A percentile compares a stretch with the other conserved stretches of the same genome.
Evolutionary conservation across 202 grass and related monocot genomes (phyloP).

Genomic region (Brachypodium distachyon): DNA sequence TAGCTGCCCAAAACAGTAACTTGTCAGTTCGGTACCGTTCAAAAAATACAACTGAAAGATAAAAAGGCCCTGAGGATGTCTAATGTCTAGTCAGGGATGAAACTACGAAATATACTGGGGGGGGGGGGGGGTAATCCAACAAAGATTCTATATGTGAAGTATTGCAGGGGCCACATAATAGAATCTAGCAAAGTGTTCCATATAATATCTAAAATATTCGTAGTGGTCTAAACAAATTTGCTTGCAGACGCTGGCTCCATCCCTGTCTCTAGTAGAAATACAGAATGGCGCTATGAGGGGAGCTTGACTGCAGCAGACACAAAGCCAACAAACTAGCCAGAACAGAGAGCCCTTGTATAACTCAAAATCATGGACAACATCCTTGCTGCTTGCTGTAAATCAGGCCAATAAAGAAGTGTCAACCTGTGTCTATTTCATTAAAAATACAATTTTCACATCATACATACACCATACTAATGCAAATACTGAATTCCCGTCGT

Average conservation of each 20-base stretch:
- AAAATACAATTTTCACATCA: not conserved
- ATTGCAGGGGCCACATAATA: no score
- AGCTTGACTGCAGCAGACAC: not conserved
- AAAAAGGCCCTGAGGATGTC: not conserved
- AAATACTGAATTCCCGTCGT: not conserved
- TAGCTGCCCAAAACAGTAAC: slow-evolving; percentile 40
- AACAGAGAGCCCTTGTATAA: not conserved
- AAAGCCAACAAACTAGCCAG: not conserved
- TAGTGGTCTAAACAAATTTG: no score
- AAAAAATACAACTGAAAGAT: not conserved
- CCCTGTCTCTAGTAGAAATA: not conserved
- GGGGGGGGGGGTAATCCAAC: no score
- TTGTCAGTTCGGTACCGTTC: not conserved
- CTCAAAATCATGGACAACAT: not conserved
- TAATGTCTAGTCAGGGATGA: not conserved
- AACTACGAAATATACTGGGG: no score
- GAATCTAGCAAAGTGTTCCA: no score
- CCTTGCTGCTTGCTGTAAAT: not conserved
- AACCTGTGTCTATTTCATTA: not conserved
- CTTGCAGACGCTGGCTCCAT: no score
- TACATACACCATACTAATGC: not conserved
- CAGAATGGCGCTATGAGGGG: not conserved
- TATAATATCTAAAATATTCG: no score
- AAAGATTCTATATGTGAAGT: no score
- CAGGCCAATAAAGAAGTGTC: not conserved